Conservation (phyloP, 2,329 filamentous ascomycete genomes). For the Stachybotrys chartarum region DNA sequence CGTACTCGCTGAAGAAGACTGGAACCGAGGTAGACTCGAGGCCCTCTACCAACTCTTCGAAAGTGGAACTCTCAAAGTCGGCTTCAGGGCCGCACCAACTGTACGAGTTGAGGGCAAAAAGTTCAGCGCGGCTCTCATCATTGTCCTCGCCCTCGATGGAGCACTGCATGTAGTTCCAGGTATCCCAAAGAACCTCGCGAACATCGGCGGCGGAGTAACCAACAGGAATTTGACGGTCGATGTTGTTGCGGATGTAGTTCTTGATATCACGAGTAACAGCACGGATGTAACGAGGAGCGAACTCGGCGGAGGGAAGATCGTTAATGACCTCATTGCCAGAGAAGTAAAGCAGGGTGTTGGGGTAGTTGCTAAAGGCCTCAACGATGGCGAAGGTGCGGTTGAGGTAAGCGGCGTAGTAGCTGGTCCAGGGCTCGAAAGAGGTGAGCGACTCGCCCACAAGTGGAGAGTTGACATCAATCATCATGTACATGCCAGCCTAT, state of each 20-base stretch:
- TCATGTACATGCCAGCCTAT: slow-evolving; percentile 59
- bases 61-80: slow-evolving; percentile 55
- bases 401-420: slow-evolving; percentile 53
- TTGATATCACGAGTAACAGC: slow-evolving; percentile 75
- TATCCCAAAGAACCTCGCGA: slow-evolving; percentile 63
- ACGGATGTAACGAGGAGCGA: slow-evolving; percentile 63
- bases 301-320: slow-evolving; percentile 49
- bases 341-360: slow-evolving; percentile 67
- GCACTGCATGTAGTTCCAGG: slow-evolving; percentile 71
- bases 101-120: slow-evolving; percentile 70
- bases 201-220: slow-evolving; percentile 80
- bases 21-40: slow-evolving; percentile 63
- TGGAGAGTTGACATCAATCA: slow-evolving; percentile 63
- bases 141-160: slow-evolving; percentile 42
- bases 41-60: slow-evolving; percentile 54
- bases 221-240: slow-evolving; percentile 62
- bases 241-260: slow-evolving; percentile 69
- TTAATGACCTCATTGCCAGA: slow-evolving; percentile 75
- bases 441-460: slow-evolving; percentile 50
- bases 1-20: slow-evolving; percentile 76
- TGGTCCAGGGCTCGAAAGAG: slow-evolving; percentile 47
- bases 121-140: slow-evolving; percentile 59
- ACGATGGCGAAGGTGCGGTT: slow-evolving; percentile 62
- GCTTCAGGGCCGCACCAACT: slow-evolving; percentile 61
- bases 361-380: slow-evolving; percentile 60